Base-by-base conservation (phyloP, 345 rosid genomes). In the Excoecaria cochinchinensis region DNA sequence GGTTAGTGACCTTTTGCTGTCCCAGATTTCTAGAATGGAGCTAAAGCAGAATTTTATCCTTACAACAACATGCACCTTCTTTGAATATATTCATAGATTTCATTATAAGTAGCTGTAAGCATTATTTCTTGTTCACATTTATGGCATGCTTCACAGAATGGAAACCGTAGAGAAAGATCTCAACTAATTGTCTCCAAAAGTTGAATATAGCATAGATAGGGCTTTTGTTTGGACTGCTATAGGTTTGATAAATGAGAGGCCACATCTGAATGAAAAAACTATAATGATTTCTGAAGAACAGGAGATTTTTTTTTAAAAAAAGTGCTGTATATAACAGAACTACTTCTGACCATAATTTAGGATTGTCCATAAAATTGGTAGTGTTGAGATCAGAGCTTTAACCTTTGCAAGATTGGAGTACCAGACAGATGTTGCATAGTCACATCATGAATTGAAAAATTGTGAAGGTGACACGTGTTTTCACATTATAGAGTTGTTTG, bases 1-100 rank as follows among this genome's bases (percentile, higher is more conserved):
- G 97, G 99, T 95, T 81, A 82, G 92, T 85, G 77, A 77, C 67
- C 58, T 67, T 75, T 70, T 39, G 9, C 36, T 72, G 52, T 76
- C 70, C 67, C n/a, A 48, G 57, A 72, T 50, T 78, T 77, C 70
- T 81, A 70, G 25, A 24, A 38, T 70, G 71, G 75, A 71, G 68
- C 71, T 71, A 75, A 56, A 53, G 42, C 64, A 70, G 42, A 24
- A 25, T 31, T 47, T 13, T 52, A 53, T 31, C 51, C 39, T 55
- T 31, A 61, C 22, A 39, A 44, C 19, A 40, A 55, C 70, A 62
- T 13, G 15, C 24, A 11, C 24, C 42, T 67, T 46, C 47, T 74
- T 68, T 62, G 36, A 38, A 39, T 52, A 21, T 66, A 64, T 69
- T 55, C 50, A 7, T 40, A 39, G 16, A 51, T 39, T 12, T 59